A percentile compares a stretch with the other conserved stretches of the same genome.
These are phyloP conservation scores for Lentinula guzmanii DNA, from an alignment of 768 basidiomycete species.

Conservation along the genomic window DNA sequence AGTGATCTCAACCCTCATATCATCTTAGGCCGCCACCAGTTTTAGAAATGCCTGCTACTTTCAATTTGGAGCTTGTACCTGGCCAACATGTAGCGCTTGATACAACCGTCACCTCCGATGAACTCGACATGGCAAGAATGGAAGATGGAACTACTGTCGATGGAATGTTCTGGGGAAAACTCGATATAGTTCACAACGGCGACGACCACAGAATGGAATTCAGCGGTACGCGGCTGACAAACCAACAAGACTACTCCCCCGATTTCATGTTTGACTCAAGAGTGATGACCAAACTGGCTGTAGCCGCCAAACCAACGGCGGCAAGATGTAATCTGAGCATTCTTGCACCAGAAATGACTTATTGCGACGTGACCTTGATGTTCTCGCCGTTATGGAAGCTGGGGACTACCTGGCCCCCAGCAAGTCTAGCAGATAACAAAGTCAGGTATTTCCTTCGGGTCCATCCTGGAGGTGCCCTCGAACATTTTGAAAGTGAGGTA, in stretches of 20 bases:
- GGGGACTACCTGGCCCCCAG: conserved; percentile 72
- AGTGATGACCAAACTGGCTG: conserved; percentile 70
- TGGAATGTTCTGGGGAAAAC: conserved; percentile 84
- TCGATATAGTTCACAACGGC: conserved; percentile 73
- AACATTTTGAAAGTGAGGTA: conserved; percentile 81
- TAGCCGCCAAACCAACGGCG: conserved; percentile 65
- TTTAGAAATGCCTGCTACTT: conserved; percentile 80
- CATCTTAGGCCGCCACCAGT: conserved; percentile 55
- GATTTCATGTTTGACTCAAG: conserved; percentile 74
- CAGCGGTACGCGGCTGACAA: conserved; percentile 66
- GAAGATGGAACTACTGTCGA: conserved; percentile 85
- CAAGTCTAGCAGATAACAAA: conserved; percentile 57
- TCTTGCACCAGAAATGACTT: conserved; percentile 66
- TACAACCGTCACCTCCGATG: conserved; percentile 72
- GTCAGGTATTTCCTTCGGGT: conserved; percentile 80
- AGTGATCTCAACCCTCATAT: not conserved
- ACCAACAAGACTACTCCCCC: conserved; percentile 54
- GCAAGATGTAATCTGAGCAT: conserved; percentile 77
- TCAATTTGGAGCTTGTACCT: conserved; percentile 74
- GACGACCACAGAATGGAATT: conserved; percentile 81
- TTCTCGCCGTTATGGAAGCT: conserved; percentile 74
- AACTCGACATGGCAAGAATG: conserved; percentile 88
- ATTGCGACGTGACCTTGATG: conserved; percentile 71
- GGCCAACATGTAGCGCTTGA: conserved; percentile 79
- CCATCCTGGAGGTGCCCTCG: conserved; percentile 79